These are phyloP conservation scores for Lactarius indigo DNA, from an alignment of 768 basidiomycete species.

Conservation along the genomic window DNA sequence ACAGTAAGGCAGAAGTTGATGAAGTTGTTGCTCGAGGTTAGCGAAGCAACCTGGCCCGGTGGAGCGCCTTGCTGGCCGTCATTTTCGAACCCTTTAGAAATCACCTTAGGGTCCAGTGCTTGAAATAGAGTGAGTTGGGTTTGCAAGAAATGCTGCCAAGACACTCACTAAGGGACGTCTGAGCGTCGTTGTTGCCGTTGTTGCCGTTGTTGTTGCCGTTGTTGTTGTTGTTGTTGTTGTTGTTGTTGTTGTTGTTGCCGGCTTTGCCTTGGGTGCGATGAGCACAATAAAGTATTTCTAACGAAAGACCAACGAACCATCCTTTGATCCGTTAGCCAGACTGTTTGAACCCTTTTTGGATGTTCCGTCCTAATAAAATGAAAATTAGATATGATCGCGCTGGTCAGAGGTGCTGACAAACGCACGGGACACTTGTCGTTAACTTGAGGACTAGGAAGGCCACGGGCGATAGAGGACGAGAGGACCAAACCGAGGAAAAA, in stretches of 20 bases:
- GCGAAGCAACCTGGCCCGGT: slow-evolving; percentile 47
- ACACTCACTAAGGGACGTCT: slow-evolving; percentile 26
- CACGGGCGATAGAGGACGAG: neutral
- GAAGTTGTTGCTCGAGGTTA: slow-evolving; percentile 62
- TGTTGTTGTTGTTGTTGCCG: slow-evolving; percentile 1
- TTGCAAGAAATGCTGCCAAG: slow-evolving; percentile 22
- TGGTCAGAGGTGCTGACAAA: neutral
- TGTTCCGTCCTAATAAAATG: neutral
- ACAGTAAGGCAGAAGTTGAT: slow-evolving; percentile 50
- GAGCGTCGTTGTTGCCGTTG: slow-evolving; percentile 11
- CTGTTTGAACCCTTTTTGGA: neutral
- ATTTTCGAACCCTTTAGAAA: slow-evolving; percentile 44
- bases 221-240: no score
- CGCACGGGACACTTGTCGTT: neutral
- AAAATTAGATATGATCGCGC: neutral
- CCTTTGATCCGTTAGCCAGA: neutral
- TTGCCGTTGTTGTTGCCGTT: neutral
- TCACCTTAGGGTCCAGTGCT: slow-evolving; percentile 44
- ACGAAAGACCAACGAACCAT: neutral
- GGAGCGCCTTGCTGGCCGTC: slow-evolving; percentile 42
- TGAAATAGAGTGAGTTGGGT: neutral
- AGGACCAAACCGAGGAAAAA: neutral
- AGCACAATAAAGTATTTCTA: neutral
- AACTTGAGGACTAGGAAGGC: slow-evolving; percentile 33
- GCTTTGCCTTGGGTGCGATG: slow-evolving; percentile 24